Evolutionary conservation across 2,329 filamentous ascomycete genomes (phyloP).

Genomic region (Pochonia chlamydosporia): DNA sequence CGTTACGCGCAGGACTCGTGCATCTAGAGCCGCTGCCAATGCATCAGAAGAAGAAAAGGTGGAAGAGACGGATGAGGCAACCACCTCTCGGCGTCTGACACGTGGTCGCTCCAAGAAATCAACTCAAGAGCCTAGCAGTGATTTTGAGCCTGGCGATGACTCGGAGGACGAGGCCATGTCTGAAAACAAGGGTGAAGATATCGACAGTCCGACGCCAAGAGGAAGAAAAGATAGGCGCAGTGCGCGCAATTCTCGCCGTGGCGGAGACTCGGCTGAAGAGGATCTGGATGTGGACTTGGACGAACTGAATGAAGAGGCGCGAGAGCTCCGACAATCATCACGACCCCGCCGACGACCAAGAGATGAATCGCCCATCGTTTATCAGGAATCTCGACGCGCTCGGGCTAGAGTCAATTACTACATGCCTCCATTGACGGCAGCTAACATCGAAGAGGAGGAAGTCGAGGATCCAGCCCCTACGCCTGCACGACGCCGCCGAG

Average conservation of each 20-base stretch:
- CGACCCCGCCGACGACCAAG: constrained; percentile 44
- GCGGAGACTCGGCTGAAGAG: constrained; percentile 49
- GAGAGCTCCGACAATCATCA: constrained; percentile 53
- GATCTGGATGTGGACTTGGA: constrained; percentile 55
- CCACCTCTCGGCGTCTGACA: constrained; percentile 39
- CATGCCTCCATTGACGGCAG: constrained; percentile 62
- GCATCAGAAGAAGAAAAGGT: constrained; percentile 23
- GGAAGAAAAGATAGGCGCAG: constrained; percentile 36
- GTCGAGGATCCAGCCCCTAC: constrained; percentile 62
- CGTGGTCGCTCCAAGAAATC: constrained; percentile 39
- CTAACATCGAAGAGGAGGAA: constrained; percentile 67
- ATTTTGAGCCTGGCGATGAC: constrained; percentile 56
- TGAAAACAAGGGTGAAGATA: constrained; percentile 37
- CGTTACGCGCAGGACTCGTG: constrained; percentile 40
- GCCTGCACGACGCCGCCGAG: constrained; percentile 61
- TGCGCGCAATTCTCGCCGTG: constrained; percentile 41
- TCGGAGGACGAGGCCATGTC: constrained; percentile 49
- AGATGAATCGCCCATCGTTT: constrained; percentile 49
- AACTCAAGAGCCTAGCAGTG: constrained; percentile 50
- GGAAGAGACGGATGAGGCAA: constrained; percentile 22
- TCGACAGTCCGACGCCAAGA: constrained; percentile 43
- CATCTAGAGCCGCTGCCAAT: constrained; percentile 24
- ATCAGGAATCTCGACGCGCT: constrained; percentile 51
- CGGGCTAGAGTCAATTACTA: constrained; percentile 73
- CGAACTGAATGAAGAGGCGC: constrained; percentile 60